Evolutionary conservation across 2,329 filamentous ascomycete genomes (phyloP), one percentile per base, ranked within the genome.

Genomic region (Rugonectria rugulosa): DNA sequence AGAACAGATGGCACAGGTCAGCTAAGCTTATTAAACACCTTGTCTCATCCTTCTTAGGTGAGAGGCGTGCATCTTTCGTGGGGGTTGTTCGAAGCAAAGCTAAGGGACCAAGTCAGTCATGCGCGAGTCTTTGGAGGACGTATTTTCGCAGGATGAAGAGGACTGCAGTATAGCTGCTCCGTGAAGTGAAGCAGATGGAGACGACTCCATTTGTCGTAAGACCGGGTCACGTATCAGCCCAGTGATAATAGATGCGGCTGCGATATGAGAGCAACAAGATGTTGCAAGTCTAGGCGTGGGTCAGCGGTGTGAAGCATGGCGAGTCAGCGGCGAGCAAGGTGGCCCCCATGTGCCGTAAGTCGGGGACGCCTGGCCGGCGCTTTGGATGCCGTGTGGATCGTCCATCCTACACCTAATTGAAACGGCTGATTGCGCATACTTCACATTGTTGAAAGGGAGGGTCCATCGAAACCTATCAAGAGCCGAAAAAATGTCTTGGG

Each of bases 391-490:
- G 38, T 44, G 55, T 62, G 58, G 60, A 56, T 50, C 50, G 23
- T 41, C n/a, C 32, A 34, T 60, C 38, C 42, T 59, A 59, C 49
- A 62, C 57, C 60, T 57, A 49, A 63, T 57, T 57, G 54, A 49
- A 50, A 56, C 57, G 52, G 36, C 44, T 56, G 59, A 60, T 41
- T 47, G 45, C 45, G 53, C 58, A 56, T 51, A 50, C 34, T 21
- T 47, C 49, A 49, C 45, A 48, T 56, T 55, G 53, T 54, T 57
- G 56, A 51, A 38, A 20, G 32, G 17, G 31, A 31, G 50, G 34
- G 56, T 36, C 32, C 27, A 27, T 42, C 34, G 48, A 55, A 34
- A 45, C 17, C 32, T 49, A 48, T 32, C 37, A 52, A 57, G 43
- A 59, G 37, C 53, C 44, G 37, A 29, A 45, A 44, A n/a, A 49